Conservation (phyloP, 1,139 yeast genomes). For the Pichia sp. region DNA sequence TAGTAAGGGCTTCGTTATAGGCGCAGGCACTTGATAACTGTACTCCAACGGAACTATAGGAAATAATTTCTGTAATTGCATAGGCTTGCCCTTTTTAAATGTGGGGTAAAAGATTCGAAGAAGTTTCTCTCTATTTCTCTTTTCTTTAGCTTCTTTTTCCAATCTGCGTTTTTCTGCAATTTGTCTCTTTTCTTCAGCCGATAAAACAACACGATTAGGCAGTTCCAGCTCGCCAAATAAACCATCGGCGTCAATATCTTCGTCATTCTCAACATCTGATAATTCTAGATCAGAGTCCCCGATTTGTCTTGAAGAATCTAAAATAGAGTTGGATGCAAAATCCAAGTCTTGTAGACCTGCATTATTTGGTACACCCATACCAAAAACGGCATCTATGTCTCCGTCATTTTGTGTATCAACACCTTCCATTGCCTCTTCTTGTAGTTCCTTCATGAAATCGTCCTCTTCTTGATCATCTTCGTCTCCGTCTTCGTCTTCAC, state of each 20-base stretch:
- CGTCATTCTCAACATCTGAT: conserved; percentile 21
- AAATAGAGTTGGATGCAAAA: conserved; percentile 31
- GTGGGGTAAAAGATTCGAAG: conserved; percentile 53
- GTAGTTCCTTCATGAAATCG: conserved; percentile 29
- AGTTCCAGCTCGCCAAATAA: background rate
- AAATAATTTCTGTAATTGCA: conserved; percentile 61
- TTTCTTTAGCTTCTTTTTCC: conserved; percentile 15
- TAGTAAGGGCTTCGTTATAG: conserved; percentile 46
- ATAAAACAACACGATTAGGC: background rate
- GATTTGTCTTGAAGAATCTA: conserved; percentile 26
- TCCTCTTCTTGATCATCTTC: conserved; percentile 25
- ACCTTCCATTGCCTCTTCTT: conserved; percentile 32
- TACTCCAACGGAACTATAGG: conserved; percentile 53
- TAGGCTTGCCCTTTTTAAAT: conserved; percentile 45
- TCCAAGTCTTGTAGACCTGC: conserved; percentile 36
- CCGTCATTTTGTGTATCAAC: conserved; percentile 31
- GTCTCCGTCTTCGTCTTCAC: conserved; percentile 1
- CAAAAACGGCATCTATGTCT: conserved; percentile 40
- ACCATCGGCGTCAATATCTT: background rate
- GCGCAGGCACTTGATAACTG: conserved; percentile 43
- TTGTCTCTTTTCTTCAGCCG: conserved; percentile 9
- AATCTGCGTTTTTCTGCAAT: conserved; percentile 10
- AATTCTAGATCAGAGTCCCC: conserved; percentile 31
- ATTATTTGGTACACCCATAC: conserved; percentile 25
- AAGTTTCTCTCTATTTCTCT: conserved; percentile 28